These are phyloP conservation scores for Speleostelium caveatum DNA, from an alignment of 78 protist species.

Conservation along the genomic window DNA sequence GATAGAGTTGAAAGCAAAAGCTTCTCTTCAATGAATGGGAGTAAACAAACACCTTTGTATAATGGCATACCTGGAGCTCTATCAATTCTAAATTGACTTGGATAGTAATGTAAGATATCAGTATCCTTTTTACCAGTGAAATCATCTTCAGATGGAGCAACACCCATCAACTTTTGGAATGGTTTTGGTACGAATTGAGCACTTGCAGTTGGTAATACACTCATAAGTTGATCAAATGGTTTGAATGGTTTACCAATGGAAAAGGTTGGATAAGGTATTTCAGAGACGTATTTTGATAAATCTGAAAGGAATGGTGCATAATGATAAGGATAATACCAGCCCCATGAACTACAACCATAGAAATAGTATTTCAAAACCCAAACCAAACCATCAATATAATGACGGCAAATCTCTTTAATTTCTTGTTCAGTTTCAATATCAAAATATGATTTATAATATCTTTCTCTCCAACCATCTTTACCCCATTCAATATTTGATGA, in stretches of 20 bases:
- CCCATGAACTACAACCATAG: constrained; percentile 96
- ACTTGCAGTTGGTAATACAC: constrained; percentile 93
- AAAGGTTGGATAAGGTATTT: background rate
- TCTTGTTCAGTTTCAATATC: constrained; percentile 6
- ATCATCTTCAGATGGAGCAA: too few species aligned
- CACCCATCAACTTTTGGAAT: constrained; percentile 82
- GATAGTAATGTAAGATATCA: constrained; percentile 94
- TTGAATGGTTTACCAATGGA: constrained; percentile 86
- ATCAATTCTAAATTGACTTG: constrained; percentile 86
- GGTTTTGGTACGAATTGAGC: constrained; percentile 86
- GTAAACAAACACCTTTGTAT: constrained; percentile 93
- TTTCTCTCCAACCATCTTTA: constrained; percentile 93
- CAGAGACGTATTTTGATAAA: background rate
- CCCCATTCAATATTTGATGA: constrained; percentile 68
- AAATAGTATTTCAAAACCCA: constrained; percentile 99
- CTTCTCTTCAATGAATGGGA: constrained; percentile 97
- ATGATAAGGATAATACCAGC: constrained; percentile 98
- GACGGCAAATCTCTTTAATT: constrained; percentile 40
- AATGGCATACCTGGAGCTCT: constrained; percentile 30
- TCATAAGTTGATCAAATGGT: constrained; percentile 98
- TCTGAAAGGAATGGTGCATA: constrained; percentile 94
- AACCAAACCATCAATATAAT: constrained; percentile 93
- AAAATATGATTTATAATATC: constrained; percentile 92
- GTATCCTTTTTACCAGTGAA: too few species aligned
- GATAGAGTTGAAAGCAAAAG: constrained; percentile 55